These are phyloP conservation scores for Nannochloropsis gaditana DNA, from an alignment of 108 stramenopile genomes.

Conservation along the genomic window DNA sequence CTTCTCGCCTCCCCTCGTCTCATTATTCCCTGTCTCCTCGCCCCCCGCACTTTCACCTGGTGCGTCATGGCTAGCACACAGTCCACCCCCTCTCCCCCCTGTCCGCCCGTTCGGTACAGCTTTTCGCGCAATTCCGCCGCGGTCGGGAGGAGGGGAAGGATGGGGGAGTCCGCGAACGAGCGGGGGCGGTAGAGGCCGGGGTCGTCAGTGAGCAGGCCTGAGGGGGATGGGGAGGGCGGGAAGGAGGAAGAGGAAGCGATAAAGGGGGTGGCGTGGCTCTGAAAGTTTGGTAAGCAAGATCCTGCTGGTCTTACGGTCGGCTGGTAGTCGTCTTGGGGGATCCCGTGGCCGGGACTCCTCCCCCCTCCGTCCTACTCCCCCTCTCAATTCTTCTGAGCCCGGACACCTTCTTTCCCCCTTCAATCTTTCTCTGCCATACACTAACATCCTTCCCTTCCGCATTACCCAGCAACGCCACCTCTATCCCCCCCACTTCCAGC, in stretches of 20 bases:
- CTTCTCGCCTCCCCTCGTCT: neutral
- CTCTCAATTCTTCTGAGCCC: neutral
- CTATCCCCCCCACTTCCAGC: neutral
- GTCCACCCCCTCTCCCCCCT: neutral
- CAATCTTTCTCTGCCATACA: too few species aligned
- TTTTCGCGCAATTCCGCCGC: neutral
- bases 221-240: neutral
- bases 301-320: too few species aligned
- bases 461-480: neutral
- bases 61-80: slow-evolving; percentile 4
- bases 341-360: neutral
- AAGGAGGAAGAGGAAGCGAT: neutral
- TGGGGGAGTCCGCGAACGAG: neutral
- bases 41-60: neutral
- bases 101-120: neutral
- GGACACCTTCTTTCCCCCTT: too few species aligned
- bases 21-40: neutral
- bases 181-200: neutral
- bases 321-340: too few species aligned
- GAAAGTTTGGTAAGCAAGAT: neutral
- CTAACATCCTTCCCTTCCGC: neutral
- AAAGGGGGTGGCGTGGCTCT: neutral
- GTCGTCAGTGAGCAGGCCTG: neutral
- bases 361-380: neutral
- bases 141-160: neutral